Base-by-base conservation (phyloP, 2,329 filamentous ascomycete species). In the Colletotrichum falcatum region DNA sequence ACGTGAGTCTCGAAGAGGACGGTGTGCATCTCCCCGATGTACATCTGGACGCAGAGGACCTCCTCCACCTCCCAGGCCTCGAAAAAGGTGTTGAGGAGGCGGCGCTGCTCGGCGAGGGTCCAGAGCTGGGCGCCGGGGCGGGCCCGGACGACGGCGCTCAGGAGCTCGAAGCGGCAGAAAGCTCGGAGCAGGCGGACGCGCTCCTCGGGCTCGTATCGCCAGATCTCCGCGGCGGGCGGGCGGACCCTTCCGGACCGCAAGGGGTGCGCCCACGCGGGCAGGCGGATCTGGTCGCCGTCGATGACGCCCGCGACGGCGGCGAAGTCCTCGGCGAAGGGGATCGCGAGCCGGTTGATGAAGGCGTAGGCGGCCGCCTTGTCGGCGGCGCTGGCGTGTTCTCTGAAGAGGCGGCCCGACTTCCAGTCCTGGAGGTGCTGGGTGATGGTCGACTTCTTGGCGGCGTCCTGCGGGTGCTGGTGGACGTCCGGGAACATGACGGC, bases 51-150 rank as follows among this genome's bases (percentile, higher is more conserved):
- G 30, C 58, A 62, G 20, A 56, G 39, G 6, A 66, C 16, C 30
- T 66, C 65, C 33, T 66, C 65, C 18, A 63, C n/a, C 58, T 66
- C 65, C 59, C 60, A 62, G 11, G 49, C 23, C 23, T 66, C 49
- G 11, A 63, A 66, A 8, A 28, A 20, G 11, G 23, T 8, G 4
- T 3, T 2, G n/a, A 66, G 42, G 9, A 66, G 39, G 20, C 2
- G 3, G 7, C 28, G 9, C 39, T 62, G 65, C 30, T 54, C 16
- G 35, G 20, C 4, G n/a, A 62, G 12, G 33, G 6, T 30, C 20
- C 9, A 63, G 49, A 66, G 65, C 39, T 66, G 42, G 0, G n/a
- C 14, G 7, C 65, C 58, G 33, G 65, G 39, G n/a, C 65, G 59
- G 23, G 65, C 65, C 4, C 33, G 30, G 59, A 67, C 28, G 20